These are phyloP conservation scores for Exophiala calicioides DNA, from an alignment of 2,329 filamentous ascomycete species.

Conservation along the genomic window DNA sequence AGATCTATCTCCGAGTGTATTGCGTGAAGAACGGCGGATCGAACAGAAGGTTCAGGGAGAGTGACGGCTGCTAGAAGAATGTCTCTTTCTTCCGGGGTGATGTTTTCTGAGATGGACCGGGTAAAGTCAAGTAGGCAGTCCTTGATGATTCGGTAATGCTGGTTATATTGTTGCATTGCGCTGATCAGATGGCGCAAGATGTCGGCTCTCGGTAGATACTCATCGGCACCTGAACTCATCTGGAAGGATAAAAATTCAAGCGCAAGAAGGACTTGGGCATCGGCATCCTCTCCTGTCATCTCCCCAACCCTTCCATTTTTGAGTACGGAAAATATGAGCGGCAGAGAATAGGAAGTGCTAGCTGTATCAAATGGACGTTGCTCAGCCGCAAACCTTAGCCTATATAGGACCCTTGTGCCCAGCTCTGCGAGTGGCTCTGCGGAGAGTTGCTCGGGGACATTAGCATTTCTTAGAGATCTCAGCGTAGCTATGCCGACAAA, in stretches of 20 bases:
- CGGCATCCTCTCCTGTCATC: conserved; percentile 69
- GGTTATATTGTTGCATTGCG: conserved; percentile 84
- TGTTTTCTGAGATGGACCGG: conserved; percentile 80
- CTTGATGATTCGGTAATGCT: conserved; percentile 93
- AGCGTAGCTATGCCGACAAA: conserved; percentile 89
- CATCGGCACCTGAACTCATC: conserved; percentile 74
- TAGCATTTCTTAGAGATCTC: conserved; percentile 71
- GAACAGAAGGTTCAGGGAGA: conserved; percentile 75
- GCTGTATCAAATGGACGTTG: conserved; percentile 91
- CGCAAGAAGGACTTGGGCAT: conserved; percentile 85
- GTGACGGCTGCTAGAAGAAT: conserved; percentile 77
- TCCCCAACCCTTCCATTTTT: conserved; percentile 75
- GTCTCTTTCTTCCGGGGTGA: conserved; percentile 69
- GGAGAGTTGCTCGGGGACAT: conserved; percentile 70
- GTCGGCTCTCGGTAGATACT: conserved; percentile 72
- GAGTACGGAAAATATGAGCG: conserved; percentile 77
- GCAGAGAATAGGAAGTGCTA: conserved; percentile 83
- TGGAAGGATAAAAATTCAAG: conserved; percentile 89
- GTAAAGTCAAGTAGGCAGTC: conserved; percentile 88
- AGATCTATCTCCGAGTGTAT: conserved; percentile 91
- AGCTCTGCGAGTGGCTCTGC: conserved; percentile 80
- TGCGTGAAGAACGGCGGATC: conserved; percentile 81
- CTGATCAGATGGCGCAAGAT: conserved; percentile 71
- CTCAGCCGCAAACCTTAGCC: conserved; percentile 84
- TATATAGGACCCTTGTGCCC: conserved; percentile 84